phyloP scores from a whole-genome alignment of 1,284 basidiomycete genomes.

The Rhodotorula sp. region DNA sequence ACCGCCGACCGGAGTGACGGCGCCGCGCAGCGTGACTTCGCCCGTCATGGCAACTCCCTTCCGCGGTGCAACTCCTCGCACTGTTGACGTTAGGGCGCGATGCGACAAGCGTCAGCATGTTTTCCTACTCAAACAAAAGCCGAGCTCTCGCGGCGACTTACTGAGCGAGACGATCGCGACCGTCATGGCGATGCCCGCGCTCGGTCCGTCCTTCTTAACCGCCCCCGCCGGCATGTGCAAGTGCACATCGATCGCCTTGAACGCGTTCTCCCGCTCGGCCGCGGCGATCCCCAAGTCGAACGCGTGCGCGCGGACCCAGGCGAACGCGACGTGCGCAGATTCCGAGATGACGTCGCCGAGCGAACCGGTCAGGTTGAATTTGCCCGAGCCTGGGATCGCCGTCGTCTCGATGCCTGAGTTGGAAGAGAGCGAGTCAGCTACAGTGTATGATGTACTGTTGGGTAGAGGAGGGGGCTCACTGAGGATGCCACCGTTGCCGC shows the following conservation, averaged over 20 bases:
- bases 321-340: slow-evolving; percentile 72
- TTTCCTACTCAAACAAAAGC: too few species aligned
- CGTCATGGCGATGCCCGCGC: slow-evolving; percentile 81
- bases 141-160: neutral
- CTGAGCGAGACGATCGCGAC: slow-evolving; percentile 63
- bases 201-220: slow-evolving; percentile 87
- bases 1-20: slow-evolving; percentile 73
- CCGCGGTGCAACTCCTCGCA: slow-evolving; percentile 25
- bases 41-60: slow-evolving; percentile 70
- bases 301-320: slow-evolving; percentile 66
- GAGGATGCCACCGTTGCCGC: slow-evolving; percentile 79
- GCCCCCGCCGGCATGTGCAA: slow-evolving; percentile 80
- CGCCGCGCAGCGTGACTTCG: slow-evolving; percentile 64
- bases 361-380: slow-evolving; percentile 38
- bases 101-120: slow-evolving; percentile 7
- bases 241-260: slow-evolving; percentile 77
- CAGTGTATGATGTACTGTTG: neutral
- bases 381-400: slow-evolving; percentile 36
- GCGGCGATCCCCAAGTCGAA: slow-evolving; percentile 67
- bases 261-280: slow-evolving; percentile 61
- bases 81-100: slow-evolving; percentile 6
- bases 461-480: slow-evolving; percentile 43
- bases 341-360: slow-evolving; percentile 77
- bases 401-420: slow-evolving; percentile 41
- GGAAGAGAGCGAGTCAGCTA: neutral